phyloP scores from a whole-genome alignment of 768 basidiomycete species.

The Lanmaoa rubissima region DNA sequence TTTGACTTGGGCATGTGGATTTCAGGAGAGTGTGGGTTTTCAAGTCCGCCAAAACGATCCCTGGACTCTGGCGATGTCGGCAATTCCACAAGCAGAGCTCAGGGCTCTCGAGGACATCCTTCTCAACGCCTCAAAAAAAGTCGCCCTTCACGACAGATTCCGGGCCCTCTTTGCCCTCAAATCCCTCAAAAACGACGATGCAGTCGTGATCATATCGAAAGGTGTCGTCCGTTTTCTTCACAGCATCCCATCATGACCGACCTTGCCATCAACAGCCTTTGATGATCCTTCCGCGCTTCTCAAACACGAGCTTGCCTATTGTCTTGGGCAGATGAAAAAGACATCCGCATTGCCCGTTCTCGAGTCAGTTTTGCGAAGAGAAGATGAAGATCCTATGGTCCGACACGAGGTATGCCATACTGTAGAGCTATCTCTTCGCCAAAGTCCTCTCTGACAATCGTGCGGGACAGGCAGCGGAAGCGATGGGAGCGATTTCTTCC shows the following conservation, averaged over 20 bases:
- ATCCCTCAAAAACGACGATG: slow-evolving; percentile 72
- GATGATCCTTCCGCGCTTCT: slow-evolving; percentile 83
- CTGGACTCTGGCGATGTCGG: slow-evolving; percentile 26
- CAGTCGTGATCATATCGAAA: slow-evolving; percentile 81
- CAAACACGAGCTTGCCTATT: slow-evolving; percentile 97
- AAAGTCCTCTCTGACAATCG: slow-evolving; percentile 10
- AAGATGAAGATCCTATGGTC: slow-evolving; percentile 89
- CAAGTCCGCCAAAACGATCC: slow-evolving; percentile 48
- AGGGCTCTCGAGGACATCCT: slow-evolving; percentile 67
- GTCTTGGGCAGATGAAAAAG: slow-evolving; percentile 87
- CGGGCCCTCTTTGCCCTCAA: slow-evolving; percentile 92
- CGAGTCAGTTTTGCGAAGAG: slow-evolving; percentile 69
- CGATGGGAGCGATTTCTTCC: slow-evolving; percentile 90
- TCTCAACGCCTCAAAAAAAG: slow-evolving; percentile 70
- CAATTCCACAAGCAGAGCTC: slow-evolving; percentile 54
- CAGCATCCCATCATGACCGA: neutral
- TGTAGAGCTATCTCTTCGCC: neutral
- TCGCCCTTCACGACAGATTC: slow-evolving; percentile 84
- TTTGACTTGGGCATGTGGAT: slow-evolving; percentile 82
- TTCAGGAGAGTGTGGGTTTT: slow-evolving; percentile 28
- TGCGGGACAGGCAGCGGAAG: slow-evolving; percentile 84
- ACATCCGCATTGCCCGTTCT: slow-evolving; percentile 73
- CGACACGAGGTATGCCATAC: slow-evolving; percentile 76
- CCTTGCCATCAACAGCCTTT: slow-evolving; percentile 55
- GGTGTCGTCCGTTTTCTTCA: slow-evolving; percentile 43